Evolutionary conservation across 148 eudicot species (phyloP), one percentile per base, ranked within the genome.

Genomic region (Bassia scoparia): DNA sequence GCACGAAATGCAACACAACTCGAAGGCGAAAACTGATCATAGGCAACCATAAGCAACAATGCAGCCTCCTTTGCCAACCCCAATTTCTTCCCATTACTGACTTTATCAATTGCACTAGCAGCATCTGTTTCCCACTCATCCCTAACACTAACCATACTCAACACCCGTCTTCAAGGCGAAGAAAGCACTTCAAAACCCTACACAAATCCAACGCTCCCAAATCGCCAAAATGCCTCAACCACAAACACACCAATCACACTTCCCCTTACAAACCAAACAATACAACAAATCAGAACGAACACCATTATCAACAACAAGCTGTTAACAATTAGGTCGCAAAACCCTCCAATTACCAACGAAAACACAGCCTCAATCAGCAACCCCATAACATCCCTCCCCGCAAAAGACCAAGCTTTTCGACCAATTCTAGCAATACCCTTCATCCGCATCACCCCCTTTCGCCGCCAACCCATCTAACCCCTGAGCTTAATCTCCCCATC

Each of bases 121-220:
- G 89, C 90, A 54, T 95, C 88, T 18, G 68, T 80, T 75, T 95
- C 91, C 98, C 98, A 95, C 46, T 84, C 91, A 72, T 79, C 68
- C 86, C 90, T 87, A 72, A 91, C 81, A 63, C 66, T 69, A 5
- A 35, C 70, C 93, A 94, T 85, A 68, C 70, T 82, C 64, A n/a
- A 21, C 66, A 70, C 31, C 76, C 88, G n/a, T 87, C 48, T 80
- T 73, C 0, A 86, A 74, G 87, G 83, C 7, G 68, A 70, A 37
- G 67, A 62, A 95, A 91, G 65, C 87, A 91, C 83, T 76, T 91
- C 83, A 94, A 69, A 24, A 89, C 72, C 64, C 77, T 74, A 67
- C 79, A 59, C 62, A 91, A 61, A 79, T 89, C 97, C 18, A 74
- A 68, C 0, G 83, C 30, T 14, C 81, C 86, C 44, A 88, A 52